Conservation (phyloP, 2,329 filamentous ascomycete genomes). For the Cladophialophora exuberans region DNA sequence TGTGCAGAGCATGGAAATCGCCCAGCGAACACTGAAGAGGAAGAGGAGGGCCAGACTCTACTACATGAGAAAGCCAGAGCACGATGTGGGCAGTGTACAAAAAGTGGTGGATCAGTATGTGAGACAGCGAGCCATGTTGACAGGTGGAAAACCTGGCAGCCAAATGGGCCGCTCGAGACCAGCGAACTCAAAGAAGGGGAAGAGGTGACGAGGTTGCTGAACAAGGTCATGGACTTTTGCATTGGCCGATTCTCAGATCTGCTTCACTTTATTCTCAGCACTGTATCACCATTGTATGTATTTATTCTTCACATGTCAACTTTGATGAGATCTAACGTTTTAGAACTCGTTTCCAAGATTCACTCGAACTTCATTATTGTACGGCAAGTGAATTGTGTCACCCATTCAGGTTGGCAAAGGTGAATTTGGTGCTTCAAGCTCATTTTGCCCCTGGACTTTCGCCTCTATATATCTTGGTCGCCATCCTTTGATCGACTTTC, state of each 20-base stretch:
- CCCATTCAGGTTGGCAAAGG: too few relatives aligned
- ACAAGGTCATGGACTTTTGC: too few relatives aligned
- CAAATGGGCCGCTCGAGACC: conserved; percentile 14
- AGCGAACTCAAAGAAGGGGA: conserved; percentile 28
- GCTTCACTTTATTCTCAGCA: not conserved
- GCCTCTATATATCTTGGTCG: not conserved
- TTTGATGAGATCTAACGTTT: not conserved
- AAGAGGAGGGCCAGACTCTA: conserved; percentile 85
- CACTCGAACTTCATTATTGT: too few relatives aligned
- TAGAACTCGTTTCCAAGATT: too few relatives aligned
- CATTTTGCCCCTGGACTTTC: too few relatives aligned
- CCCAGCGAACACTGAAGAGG: conserved; percentile 82
- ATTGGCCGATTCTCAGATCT: not conserved
- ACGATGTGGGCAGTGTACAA: conserved; percentile 86
- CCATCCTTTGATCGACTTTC: too few relatives aligned
- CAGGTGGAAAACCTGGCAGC: conserved; percentile 32
- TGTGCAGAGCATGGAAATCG: conserved; percentile 88
- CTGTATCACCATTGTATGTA: not conserved
- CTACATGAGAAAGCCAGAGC: conserved; percentile 83
- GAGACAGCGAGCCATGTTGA: conserved; percentile 54
- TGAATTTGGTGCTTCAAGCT: too few relatives aligned
- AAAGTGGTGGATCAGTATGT: conserved; percentile 72
- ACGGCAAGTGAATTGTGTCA: too few relatives aligned
- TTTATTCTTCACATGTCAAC: not conserved
- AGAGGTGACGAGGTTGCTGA: conserved; percentile 23